Evolutionary conservation across 2,329 filamentous ascomycete species (phyloP).

Genomic region (Aspergillus amoenus): DNA sequence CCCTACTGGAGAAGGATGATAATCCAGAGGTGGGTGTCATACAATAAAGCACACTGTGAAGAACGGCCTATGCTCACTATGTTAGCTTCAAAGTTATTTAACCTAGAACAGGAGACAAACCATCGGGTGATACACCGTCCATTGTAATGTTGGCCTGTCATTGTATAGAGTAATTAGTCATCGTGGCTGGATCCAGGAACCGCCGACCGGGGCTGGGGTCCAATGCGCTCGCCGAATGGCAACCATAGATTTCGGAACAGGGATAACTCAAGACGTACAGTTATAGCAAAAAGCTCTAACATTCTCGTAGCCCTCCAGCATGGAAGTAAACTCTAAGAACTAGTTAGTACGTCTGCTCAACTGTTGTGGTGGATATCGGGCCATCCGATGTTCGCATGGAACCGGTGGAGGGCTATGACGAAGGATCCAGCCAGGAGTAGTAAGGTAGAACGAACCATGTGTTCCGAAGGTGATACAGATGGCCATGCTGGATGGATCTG

Average conservation of each 20-base stretch:
- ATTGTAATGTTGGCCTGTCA: constrained; percentile 43
- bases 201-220: neutral
- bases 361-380: neutral
- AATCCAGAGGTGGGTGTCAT: constrained; percentile 13
- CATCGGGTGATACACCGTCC: constrained; percentile 46
- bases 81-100: neutral
- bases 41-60: constrained; percentile 49
- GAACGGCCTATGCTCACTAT: constrained; percentile 36
- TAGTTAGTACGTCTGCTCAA: neutral
- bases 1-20: neutral
- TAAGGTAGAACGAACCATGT: constrained; percentile 33
- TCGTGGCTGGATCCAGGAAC: constrained; percentile 3
- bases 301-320: constrained; percentile 46
- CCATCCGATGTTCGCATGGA: neutral
- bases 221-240: no score
- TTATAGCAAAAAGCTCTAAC: constrained; percentile 48
- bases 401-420: constrained; percentile 7
- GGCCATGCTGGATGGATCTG: constrained; percentile 30
- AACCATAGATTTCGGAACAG: neutral
- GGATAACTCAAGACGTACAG: constrained; percentile 30
- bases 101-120: constrained; percentile 24
- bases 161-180: neutral
- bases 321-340: constrained; percentile 43
- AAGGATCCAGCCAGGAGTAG: neutral
- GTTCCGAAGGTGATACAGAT: constrained; percentile 46